These are phyloP conservation scores for Cercospora berteroae DNA, from an alignment of 2,329 filamentous ascomycete genomes.

Conservation along the genomic window DNA sequence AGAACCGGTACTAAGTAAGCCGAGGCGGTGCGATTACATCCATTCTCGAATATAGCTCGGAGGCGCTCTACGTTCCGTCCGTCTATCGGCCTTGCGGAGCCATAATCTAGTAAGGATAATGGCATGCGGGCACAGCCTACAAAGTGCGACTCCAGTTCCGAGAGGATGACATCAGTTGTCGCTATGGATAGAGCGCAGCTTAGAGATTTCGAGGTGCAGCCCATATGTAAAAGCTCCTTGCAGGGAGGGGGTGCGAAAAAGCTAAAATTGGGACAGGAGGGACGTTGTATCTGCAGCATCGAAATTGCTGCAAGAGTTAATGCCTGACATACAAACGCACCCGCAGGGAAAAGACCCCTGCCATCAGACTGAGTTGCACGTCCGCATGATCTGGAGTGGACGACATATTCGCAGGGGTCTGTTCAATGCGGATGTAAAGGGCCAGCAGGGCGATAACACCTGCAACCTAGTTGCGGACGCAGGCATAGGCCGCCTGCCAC, in stretches of 20 bases:
- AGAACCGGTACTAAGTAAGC: neutral
- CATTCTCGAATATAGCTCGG: neutral
- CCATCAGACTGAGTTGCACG: neutral
- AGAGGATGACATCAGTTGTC: neutral
- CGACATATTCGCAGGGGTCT: too few species aligned
- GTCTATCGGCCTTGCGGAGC: neutral
- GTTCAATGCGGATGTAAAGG: too few species aligned
- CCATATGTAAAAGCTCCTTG: too few species aligned
- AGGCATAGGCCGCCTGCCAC: too few species aligned
- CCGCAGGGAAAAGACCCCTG: neutral
- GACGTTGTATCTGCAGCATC: too few species aligned
- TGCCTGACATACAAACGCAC: too few species aligned
- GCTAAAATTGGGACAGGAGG: neutral
- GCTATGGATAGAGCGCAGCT: neutral
- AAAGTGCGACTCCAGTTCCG: neutral
- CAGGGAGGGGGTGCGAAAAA: neutral
- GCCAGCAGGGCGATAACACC: too few species aligned
- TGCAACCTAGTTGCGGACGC: too few species aligned
- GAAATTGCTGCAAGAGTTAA: too few species aligned
- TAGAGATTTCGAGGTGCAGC: neutral
- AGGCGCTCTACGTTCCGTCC: neutral
- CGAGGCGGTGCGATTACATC: neutral
- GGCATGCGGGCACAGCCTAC: neutral
- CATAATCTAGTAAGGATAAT: neutral
- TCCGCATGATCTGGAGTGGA: too few species aligned